phyloP scores from a whole-genome alignment of 352 stramenopile genomes.

The Plasmopara muralis region DNA sequence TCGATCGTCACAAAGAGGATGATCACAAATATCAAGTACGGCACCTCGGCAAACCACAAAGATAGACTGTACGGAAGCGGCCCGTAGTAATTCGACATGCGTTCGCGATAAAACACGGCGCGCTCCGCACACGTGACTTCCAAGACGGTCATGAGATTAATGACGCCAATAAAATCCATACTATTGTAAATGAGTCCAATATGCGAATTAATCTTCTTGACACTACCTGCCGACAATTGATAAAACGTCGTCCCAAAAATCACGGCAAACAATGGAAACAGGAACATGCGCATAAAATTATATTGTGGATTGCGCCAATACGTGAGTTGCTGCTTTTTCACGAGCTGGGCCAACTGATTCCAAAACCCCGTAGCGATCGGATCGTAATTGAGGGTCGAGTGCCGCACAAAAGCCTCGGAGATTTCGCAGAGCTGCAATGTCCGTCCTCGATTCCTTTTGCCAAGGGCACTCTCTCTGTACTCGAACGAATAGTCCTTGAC shows the following conservation, averaged over 20 bases:
- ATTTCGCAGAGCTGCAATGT: constrained; percentile 17
- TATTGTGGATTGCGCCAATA: constrained; percentile 54
- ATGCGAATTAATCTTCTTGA: constrained; percentile 41
- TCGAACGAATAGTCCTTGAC: constrained; percentile 48
- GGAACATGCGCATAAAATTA: constrained; percentile 49
- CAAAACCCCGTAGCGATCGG: constrained; percentile 37
- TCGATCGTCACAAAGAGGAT: constrained; percentile 24
- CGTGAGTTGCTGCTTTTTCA: constrained; percentile 34
- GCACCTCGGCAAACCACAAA: constrained; percentile 48
- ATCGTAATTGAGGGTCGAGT: constrained; percentile 42
- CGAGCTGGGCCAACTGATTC: constrained; percentile 34
- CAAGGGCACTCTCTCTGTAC: constrained; percentile 38
- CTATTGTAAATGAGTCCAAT: constrained; percentile 62
- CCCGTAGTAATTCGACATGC: constrained; percentile 2
- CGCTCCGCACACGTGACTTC: constrained; percentile 51
- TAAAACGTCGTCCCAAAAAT: constrained; percentile 31
- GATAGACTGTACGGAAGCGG: constrained; percentile 44
- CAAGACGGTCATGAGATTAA: constrained; percentile 54
- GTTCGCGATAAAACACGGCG: constrained; percentile 45
- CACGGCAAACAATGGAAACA: constrained; percentile 43
- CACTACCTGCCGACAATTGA: not conserved
- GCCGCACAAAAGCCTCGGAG: constrained; percentile 26
- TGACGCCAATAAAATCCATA: constrained; percentile 63
- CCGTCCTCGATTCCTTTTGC: constrained; percentile 18
- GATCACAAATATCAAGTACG: constrained; percentile 42